phyloP scores from a whole-genome alignment of 129 eudicot genomes.

The Dittrichia graveolens region DNA sequence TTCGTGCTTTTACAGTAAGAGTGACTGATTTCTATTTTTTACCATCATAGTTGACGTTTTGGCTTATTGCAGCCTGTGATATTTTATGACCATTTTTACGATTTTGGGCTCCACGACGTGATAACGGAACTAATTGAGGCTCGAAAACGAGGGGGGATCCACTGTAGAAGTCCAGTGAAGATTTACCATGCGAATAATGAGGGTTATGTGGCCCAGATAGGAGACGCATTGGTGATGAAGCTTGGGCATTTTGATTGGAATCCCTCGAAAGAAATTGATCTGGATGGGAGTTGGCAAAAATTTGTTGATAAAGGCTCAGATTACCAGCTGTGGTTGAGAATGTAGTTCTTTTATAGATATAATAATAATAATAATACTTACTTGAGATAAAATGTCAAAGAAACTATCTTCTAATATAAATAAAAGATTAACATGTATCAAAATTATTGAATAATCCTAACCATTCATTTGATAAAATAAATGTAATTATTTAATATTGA shows the following conservation, averaged over 20 bases:
- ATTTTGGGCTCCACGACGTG: slow-evolving; percentile 55
- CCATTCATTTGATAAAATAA: no score
- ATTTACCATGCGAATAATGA: slow-evolving; percentile 57
- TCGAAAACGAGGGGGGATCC: slow-evolving; percentile 54
- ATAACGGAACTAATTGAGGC: slow-evolving; percentile 55
- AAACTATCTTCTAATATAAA: no score
- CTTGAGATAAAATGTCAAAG: no score
- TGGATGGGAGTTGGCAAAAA: slow-evolving; percentile 66
- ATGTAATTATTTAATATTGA: no score
- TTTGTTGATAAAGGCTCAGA: slow-evolving; percentile 64
- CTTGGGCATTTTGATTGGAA: slow-evolving; percentile 64
- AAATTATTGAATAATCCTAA: no score
- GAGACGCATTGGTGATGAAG: slow-evolving; percentile 56
- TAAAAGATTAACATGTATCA: no score
- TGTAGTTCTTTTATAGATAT: slow-evolving; percentile 25
- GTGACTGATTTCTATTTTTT: background rate
- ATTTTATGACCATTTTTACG: slow-evolving; percentile 66
- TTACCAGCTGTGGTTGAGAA: slow-evolving; percentile 54
- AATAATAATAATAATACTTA: no score
- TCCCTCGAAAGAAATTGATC: slow-evolving; percentile 54
- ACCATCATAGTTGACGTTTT: background rate
- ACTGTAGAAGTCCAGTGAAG: slow-evolving; percentile 63
- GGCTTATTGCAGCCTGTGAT: slow-evolving; percentile 51
- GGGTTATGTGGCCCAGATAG: slow-evolving; percentile 58
- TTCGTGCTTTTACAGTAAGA: background rate